Evolutionary conservation across 2,329 filamentous ascomycete genomes (phyloP), one percentile per base, ranked within the genome.

Genomic region (Leptodontidium sp.): DNA sequence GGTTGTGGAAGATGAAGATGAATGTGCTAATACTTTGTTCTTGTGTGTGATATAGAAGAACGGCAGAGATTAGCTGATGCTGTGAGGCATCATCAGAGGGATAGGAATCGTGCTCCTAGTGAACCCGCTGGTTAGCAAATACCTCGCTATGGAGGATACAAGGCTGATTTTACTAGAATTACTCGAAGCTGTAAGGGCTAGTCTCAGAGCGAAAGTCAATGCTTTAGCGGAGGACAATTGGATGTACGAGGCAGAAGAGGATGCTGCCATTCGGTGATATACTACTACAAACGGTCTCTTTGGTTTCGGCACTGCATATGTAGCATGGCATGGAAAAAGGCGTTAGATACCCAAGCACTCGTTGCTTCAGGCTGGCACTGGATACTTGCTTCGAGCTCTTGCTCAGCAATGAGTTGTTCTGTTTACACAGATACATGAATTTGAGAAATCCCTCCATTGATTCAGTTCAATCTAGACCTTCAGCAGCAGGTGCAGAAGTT

Each of bases 151-250:
- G 15, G 12, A 65, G 26, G 14, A 24, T 15, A 49, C 26, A 26
- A 35, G 38, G 29, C 66, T 71, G 72, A 78, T 64, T 69, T 66
- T 24, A 66, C 26, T 68, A 90, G 92, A 94, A 79, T 84, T 94
- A 3, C 83, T 93, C 32, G 88, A 91, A 71, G 86, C 88, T 26
- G 86, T 94, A 59, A 87, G 88, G 71, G 86, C 88, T 43, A 94
- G 90, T 78, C 82, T 97, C 65, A 85, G 88, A 73, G 88, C 88
- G 68, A 93, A 93, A 78, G 91, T 94, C 1, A 86, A 88, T 17
- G 88, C 90, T 15, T 81, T 97, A 61, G 87, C 92, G 26, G 92
- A 96, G 62, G 94, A 97, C 76, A 92, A 90, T 75, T 97, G 94
- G 94, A 97, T 97, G 90, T 97, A 92, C 80, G 93, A 94, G 78